Percentiles rank a stretch among this genome's conserved stretches.
Conservation (phyloP, 345 rosid species). For the Orychophragmus violaceus region DNA sequence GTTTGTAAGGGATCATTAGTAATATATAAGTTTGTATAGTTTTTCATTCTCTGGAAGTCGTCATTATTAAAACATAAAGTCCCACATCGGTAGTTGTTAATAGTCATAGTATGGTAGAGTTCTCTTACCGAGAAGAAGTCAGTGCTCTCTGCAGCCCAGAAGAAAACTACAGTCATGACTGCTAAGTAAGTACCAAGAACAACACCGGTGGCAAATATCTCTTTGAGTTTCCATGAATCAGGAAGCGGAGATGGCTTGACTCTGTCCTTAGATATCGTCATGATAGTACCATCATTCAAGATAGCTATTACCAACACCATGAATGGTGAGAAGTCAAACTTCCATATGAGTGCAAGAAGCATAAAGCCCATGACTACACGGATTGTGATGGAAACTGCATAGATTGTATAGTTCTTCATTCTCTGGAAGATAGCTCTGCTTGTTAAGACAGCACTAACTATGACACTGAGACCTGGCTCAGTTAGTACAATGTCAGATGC, state of each 20-base stretch:
- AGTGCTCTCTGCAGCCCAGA: constrained; percentile 57
- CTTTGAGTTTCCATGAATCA: constrained; percentile 85
- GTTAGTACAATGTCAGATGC: constrained; percentile 93
- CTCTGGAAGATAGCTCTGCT: constrained; percentile 95
- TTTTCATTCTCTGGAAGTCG: too few species aligned
- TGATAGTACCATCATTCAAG: constrained; percentile 81
- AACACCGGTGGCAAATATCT: constrained; percentile 80
- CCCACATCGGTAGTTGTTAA: too few species aligned
- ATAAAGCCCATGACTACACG: constrained; percentile 81
- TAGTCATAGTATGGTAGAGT: neutral
- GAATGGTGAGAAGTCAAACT: constrained; percentile 93
- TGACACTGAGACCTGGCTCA: constrained; percentile 93
- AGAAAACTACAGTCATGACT: constrained; percentile 81
- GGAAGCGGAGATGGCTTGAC: constrained; percentile 86
- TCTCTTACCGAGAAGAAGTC: constrained; percentile 73
- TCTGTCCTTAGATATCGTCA: constrained; percentile 78
- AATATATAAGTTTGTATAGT: too few species aligned
- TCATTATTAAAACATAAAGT: too few species aligned
- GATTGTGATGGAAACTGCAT: constrained; percentile 90
- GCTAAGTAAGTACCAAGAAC: constrained; percentile 82
- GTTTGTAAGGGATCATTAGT: too few species aligned
- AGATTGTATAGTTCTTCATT: constrained; percentile 97
- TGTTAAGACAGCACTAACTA: constrained; percentile 87
- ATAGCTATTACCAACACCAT: constrained; percentile 89
- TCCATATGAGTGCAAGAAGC: constrained; percentile 90